Evolutionary conservation across 768 basidiomycete species (phyloP).

Genomic region (Phlegmacium glaucopus): DNA sequence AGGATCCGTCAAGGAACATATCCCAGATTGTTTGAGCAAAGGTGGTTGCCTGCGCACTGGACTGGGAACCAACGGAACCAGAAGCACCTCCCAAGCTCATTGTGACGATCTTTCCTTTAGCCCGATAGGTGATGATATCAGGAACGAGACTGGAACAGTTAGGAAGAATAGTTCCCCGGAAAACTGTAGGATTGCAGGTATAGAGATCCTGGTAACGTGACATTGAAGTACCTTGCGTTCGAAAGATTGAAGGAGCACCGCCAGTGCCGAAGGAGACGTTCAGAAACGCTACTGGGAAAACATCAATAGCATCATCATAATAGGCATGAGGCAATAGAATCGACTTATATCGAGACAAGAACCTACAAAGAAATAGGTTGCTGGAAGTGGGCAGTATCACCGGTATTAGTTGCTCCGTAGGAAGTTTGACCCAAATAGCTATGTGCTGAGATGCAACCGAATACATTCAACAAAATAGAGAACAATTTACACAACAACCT

Average conservation of each 20-base stretch:
- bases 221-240: too few relatives aligned
- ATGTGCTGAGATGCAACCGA: constrained; percentile 1
- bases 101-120: constrained; percentile 58
- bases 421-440: constrained; percentile 80
- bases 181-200: constrained; percentile 62
- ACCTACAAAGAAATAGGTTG: constrained; percentile 63
- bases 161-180: constrained; percentile 59
- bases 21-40: constrained; percentile 74
- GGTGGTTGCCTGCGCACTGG: constrained; percentile 49
- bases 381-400: constrained; percentile 53
- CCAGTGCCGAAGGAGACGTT: constrained; percentile 64
- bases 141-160: constrained; percentile 58
- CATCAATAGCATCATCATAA: constrained; percentile 65
- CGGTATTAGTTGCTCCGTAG: constrained; percentile 52
- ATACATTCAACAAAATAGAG: constrained; percentile 11
- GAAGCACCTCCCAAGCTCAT: constrained; percentile 60
- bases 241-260: constrained; percentile 54
- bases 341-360: constrained; percentile 26
- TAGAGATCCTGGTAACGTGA: constrained; percentile 18
- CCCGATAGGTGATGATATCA: constrained; percentile 64
- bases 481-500: constrained; percentile 67
- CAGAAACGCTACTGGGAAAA: constrained; percentile 68
- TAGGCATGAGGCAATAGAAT: neutral
- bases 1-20: constrained; percentile 57
- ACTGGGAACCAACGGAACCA: constrained; percentile 57